Evolutionary conservation across 1,139 yeast species (phyloP).

Genomic region (Geotrichum restrictum): DNA sequence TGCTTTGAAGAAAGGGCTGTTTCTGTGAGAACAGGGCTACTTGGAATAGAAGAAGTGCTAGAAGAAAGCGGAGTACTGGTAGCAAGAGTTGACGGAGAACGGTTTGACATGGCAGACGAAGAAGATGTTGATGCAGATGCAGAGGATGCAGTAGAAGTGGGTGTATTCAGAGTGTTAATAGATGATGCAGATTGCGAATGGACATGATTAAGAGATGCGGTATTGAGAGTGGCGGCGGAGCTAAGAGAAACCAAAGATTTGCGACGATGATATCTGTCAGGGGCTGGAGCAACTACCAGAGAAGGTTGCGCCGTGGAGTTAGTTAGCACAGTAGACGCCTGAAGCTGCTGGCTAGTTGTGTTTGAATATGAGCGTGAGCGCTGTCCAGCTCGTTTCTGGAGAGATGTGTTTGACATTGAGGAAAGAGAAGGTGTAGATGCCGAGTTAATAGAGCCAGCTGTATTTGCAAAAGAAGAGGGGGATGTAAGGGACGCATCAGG

Average conservation of each 20-base stretch:
- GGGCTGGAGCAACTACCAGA: constrained; percentile 23
- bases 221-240: constrained; percentile 5
- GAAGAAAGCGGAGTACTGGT: constrained; percentile 10
- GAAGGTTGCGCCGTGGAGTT: constrained; percentile 16
- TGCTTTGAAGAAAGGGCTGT: background rate
- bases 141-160: constrained; percentile 18
- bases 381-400: constrained; percentile 6
- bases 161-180: constrained; percentile 13
- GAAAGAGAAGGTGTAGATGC: constrained; percentile 15
- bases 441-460: constrained; percentile 10
- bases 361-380: constrained; percentile 18
- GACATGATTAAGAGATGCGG: constrained; percentile 3
- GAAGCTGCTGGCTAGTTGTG: constrained; percentile 10
- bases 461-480: constrained; percentile 6
- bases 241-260: constrained; percentile 23
- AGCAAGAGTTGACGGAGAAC: constrained; percentile 17
- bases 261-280: constrained; percentile 36
- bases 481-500: background rate
- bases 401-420: constrained; percentile 5
- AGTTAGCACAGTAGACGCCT: background rate
- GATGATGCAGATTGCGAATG: constrained; percentile 21
- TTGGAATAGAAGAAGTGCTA: constrained; percentile 12
- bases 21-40: constrained; percentile 7
- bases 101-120: constrained; percentile 18
- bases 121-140: constrained; percentile 20